Percentiles rank a stretch among this genome's conserved stretches.
These are phyloP conservation scores for Ogataea nonfermentans DNA, from an alignment of 805 yeast genomes.

Conservation along the genomic window DNA sequence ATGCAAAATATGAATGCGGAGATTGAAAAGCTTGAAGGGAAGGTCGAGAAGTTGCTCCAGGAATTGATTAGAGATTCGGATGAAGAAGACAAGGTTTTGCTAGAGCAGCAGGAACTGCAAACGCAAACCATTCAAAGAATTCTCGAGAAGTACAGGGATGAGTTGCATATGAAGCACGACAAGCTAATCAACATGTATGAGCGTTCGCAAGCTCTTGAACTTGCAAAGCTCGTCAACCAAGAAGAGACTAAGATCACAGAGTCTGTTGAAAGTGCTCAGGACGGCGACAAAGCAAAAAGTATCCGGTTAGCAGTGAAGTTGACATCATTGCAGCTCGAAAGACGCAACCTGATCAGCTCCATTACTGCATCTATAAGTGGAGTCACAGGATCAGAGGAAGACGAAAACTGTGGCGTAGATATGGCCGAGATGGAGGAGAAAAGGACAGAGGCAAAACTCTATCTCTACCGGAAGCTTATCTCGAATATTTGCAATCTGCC, in stretches of 20 bases:
- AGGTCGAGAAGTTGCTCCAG: constrained; percentile 20
- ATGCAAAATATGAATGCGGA: constrained; percentile 41
- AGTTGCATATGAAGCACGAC: constrained; percentile 29
- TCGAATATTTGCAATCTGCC: constrained; percentile 74
- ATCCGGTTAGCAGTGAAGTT: constrained; percentile 37
- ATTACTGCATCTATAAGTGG: constrained; percentile 26
- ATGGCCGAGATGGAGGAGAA: constrained; percentile 13
- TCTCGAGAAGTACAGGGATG: constrained; percentile 11
- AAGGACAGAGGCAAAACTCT: constrained; percentile 43
- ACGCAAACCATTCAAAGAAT: constrained; percentile 14
- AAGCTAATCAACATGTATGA: constrained; percentile 44
- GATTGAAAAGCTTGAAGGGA: constrained; percentile 30
- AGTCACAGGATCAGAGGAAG: constrained; percentile 10
- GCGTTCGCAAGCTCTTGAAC: constrained; percentile 59
- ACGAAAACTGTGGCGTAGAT: constrained; percentile 14
- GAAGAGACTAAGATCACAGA: constrained; percentile 39
- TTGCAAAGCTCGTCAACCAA: constrained; percentile 56
- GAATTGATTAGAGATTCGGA: constrained; percentile 17
- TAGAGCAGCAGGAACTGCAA: constrained; percentile 25
- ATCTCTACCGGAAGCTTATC: constrained; percentile 62
- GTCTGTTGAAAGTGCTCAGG: constrained; percentile 6
- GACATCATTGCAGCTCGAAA: constrained; percentile 39
- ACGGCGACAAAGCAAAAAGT: constrained; percentile 17
- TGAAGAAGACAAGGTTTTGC: constrained; percentile 26
- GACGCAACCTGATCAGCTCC: constrained; percentile 36